These are phyloP conservation scores for Trichoderma erinaceum DNA, from an alignment of 495 filamentous ascomycete genomes.

Conservation along the genomic window DNA sequence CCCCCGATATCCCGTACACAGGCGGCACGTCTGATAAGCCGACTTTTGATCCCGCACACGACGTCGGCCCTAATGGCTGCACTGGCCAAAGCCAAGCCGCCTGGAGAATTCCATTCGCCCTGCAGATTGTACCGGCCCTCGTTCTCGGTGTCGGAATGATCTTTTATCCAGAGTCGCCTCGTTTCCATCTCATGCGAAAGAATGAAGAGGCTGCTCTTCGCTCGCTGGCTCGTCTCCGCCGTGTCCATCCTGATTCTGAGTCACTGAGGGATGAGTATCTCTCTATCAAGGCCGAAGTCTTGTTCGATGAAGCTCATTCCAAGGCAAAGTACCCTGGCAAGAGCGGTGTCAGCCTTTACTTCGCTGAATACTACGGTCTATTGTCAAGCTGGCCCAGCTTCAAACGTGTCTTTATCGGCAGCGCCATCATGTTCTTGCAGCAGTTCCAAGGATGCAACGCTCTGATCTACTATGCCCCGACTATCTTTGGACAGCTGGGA, in stretches of 20 bases:
- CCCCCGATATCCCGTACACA: conserved; percentile 30
- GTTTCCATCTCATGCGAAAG: conserved; percentile 46
- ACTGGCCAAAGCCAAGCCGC: conserved; percentile 26
- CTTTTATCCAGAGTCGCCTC: conserved; percentile 34
- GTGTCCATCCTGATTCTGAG: conserved; percentile 35
- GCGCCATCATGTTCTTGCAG: conserved; percentile 25
- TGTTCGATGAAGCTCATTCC: conserved; percentile 43
- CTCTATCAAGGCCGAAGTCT: conserved; percentile 47
- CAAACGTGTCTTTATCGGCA: conserved; percentile 24
- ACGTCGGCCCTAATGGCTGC: conserved; percentile 37
- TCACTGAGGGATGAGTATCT: conserved; percentile 44
- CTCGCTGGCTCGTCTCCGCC: conserved; percentile 41
- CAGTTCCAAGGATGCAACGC: conserved; percentile 36
- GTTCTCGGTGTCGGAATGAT: conserved; percentile 43
- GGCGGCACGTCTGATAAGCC: conserved; percentile 21
- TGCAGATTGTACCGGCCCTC: conserved; percentile 46
- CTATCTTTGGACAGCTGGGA: conserved; percentile 51
- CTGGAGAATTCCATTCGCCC: conserved; percentile 50
- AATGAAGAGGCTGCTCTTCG: conserved; percentile 44
- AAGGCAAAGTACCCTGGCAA: conserved; percentile 39
- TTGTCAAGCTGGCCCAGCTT: conserved; percentile 21
- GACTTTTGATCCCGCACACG: conserved; percentile 38
- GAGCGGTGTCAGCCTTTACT: conserved; percentile 25
- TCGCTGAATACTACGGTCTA: conserved; percentile 36
- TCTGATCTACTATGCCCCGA: conserved; percentile 50